Evolutionary conservation across 2,329 filamentous ascomycete species (phyloP).

Genomic region (Aspergillus quadricinctus): DNA sequence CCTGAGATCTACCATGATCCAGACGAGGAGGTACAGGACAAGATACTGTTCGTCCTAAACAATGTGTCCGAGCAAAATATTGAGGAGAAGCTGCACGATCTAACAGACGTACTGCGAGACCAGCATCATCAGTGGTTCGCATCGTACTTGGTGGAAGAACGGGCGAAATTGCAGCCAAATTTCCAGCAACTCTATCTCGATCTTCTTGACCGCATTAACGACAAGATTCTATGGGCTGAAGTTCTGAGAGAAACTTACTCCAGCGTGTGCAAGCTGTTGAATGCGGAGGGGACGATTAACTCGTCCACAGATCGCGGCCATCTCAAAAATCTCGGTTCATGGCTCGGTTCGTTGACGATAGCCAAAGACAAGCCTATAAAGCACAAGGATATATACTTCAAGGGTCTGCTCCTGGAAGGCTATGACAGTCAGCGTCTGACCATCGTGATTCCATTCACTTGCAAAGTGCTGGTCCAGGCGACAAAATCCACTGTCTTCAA

Average conservation of each 20-base stretch:
- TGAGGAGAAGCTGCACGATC: constrained; percentile 74
- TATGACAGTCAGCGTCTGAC: constrained; percentile 88
- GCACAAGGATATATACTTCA: constrained; percentile 95
- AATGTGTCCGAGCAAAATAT: constrained; percentile 91
- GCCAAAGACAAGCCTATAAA: constrained; percentile 93
- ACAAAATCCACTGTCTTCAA: constrained; percentile 82
- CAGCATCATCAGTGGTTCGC: constrained; percentile 96
- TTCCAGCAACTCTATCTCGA: constrained; percentile 92
- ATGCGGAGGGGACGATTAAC: constrained; percentile 80
- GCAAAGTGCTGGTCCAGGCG: constrained; percentile 87
- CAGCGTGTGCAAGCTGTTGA: constrained; percentile 80
- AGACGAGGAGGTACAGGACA: constrained; percentile 78
- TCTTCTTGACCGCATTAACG: constrained; percentile 75
- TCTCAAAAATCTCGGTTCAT: constrained; percentile 87
- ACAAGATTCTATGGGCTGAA: constrained; percentile 76
- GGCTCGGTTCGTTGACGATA: constrained; percentile 89
- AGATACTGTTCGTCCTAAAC: constrained; percentile 92
- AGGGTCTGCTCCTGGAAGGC: constrained; percentile 87
- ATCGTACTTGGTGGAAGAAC: constrained; percentile 87
- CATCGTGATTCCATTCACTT: constrained; percentile 94
- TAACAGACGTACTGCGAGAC: constrained; percentile 71
- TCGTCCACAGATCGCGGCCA: constrained; percentile 80
- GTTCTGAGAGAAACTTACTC: constrained; percentile 91
- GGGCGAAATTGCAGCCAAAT: constrained; percentile 95
- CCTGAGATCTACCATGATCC: constrained; percentile 73